A percentile compares a stretch with the other conserved stretches of the same genome.
These are phyloP conservation scores for Aspergillus luchuensis DNA, from an alignment of 2,329 filamentous ascomycete genomes.

Conservation along the genomic window DNA sequence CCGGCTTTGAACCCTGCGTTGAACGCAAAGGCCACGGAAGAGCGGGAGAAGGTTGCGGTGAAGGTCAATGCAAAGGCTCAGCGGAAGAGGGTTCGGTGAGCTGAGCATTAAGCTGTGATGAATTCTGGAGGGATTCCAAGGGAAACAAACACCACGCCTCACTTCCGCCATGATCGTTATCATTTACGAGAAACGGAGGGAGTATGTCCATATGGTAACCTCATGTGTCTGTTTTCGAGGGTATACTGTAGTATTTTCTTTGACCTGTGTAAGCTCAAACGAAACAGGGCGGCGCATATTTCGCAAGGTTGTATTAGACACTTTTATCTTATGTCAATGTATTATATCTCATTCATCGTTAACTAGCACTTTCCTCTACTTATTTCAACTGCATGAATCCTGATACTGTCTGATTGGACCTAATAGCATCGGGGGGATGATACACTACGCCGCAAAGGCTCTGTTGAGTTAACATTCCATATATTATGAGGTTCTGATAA, in stretches of 20 bases:
- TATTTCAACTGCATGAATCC: too few relatives aligned
- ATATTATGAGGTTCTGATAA: background rate
- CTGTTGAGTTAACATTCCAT: too few relatives aligned
- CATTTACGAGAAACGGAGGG: background rate
- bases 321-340: slow-evolving; percentile 28
- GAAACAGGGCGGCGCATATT: slow-evolving; percentile 39
- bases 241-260: slow-evolving; percentile 3
- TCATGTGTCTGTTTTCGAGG: slow-evolving; percentile 23
- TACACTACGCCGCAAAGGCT: too few relatives aligned
- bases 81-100: slow-evolving; percentile 24
- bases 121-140: background rate
- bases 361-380: background rate
- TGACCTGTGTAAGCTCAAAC: slow-evolving; percentile 13
- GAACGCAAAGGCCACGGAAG: slow-evolving; percentile 23
- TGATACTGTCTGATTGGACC: too few relatives aligned
- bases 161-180: background rate
- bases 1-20: slow-evolving; percentile 37
- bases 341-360: slow-evolving; percentile 23
- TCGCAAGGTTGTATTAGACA: slow-evolving; percentile 27
- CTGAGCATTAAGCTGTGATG: background rate
- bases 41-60: slow-evolving; percentile 27
- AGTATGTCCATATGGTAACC: slow-evolving; percentile 5
- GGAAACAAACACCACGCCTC: too few relatives aligned
- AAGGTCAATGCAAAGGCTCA: slow-evolving; percentile 16
- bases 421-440: too few relatives aligned